Base-by-base conservation (phyloP, 106 monocot species). In the Dendrobium huoshanense region DNA sequence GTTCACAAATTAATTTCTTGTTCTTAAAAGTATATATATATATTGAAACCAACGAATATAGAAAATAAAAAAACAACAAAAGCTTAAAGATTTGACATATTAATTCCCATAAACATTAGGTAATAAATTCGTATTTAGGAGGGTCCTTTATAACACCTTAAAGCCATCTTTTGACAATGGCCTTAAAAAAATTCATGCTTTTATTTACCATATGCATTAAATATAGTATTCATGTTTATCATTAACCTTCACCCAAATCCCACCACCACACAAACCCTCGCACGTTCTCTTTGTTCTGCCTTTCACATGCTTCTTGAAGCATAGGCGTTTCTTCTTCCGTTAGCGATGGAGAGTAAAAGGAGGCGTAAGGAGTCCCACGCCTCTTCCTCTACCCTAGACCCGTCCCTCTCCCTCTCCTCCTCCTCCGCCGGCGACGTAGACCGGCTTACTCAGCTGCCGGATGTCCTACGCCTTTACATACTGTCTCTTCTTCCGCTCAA, bases 401-500 rank as follows among this genome's bases (percentile, higher is more conserved):
- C 75, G 11, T 41, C 78, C 20, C 40, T 58, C 15, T 42, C 82
- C 17, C 75, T 41, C 45, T 27, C 40, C 48, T 27, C n/a, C 47
- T 75, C 41, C 65, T 47, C 17, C 44, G 44, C 43, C 64, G 82
- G 18, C 47, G 65, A 56, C 5, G 72, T 45, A 3, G 87, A 87
- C 68, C 81, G 79, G 1, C 75, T 87, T 55, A 81, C 87, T 20
- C 78, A 81, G 9, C 87, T 87, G 5, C 87, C 87, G 18, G 87
- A 87, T 73, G 77, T 79, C 18, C 79, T 87, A 44, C 87, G 87
- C 20, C 79, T 87, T 11, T 78, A 84, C 16, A 87, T 87, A 75
- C 84, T 87, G 24, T 78, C 73, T 41, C 79, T 87, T 75, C 87
- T 87, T 33, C 87, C 87, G 9, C 75, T 84, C 51, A 81, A 84